Base-by-base conservation (phyloP, 2,329 filamentous ascomycete species). In the Phialophora verrucosa region DNA sequence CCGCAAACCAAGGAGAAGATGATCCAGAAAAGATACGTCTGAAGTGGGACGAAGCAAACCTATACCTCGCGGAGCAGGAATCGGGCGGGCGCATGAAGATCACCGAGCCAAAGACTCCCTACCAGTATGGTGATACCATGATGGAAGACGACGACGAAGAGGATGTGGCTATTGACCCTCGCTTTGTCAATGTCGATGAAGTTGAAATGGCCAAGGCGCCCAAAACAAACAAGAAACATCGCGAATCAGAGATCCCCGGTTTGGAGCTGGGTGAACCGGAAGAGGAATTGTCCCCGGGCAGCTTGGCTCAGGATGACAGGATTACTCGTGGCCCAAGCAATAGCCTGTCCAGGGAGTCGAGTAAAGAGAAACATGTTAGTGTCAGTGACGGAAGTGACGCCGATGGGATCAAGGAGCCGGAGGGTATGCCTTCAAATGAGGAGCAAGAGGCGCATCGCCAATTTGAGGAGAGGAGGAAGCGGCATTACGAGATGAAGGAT, bases 21-120 rank as follows among this genome's bases (percentile, higher is more conserved):
- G 85, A 87, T 59, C 85, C 88, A 57, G 84, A 83, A 64, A 89
- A 86, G 65, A 90, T 91, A 69, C 89, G 93, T 69, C 84, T 99
- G 72, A 97, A 97, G 82, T 99, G 95, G 95, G 95, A 99, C 78
- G 95, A 99, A 82, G 95, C 92, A 54, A 99, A 99, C 76, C 86
- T 99, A 35, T 99, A 97, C 80, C 86, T 99, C 61, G 95, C 95
- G 7, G 95, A 99, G 81, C 94, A 98, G 79, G 89, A 92, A 98
- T 80, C 93, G 91, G 79, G 92, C 89, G 66, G 90, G 91, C 69
- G 93, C 66, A 99, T 99, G 95, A 99, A 98, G 84, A 99, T 99
- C 71, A 91, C 93, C 72, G 95, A 99, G 82, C 95, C 95, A 68
- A 99, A 99, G 85, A 99, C 95, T 7, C 95, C 95, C 4, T 99